Base-by-base conservation (phyloP, 768 basidiomycete species). In the Lactarius hengduanensis region DNA sequence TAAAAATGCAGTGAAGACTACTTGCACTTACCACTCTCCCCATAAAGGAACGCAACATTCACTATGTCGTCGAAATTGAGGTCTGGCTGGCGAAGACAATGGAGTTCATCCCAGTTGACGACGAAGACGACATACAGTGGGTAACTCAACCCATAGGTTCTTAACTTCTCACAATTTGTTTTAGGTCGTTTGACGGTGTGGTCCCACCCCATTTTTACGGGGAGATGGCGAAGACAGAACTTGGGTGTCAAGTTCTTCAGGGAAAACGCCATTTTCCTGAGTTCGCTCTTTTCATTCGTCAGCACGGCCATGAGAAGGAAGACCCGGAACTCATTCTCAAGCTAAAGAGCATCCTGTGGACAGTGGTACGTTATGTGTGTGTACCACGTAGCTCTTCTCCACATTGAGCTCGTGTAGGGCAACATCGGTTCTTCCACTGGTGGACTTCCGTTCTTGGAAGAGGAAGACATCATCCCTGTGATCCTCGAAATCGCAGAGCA, bases 131-230 rank as follows among this genome's bases (percentile, higher is more conserved):
- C 50, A 71, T 84, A 32, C 71, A 84, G 90, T 79, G 56, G 30
- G 75, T 82, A 20, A 43, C 18, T 30, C 18, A 55, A 26, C 16
- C 43, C 10, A 45, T 67, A 34, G 7, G n/a, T 4, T 26, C 8
- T 16, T 11, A 26, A 4, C 36, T 38, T 61, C 53, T 56, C 40
- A 59, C 10, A 57, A 43, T 4, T 26, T 26, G 20, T 22, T 18
- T 9, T 72, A 90, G 88, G n/a, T 82, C 84, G 22, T 92, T 91
- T 65, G 94, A 95, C 61, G 91, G 90, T 15, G 88, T 89, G 13
- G 92, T 94, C 15, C 97, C 96, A 2, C 87, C 91, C 1, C 96
- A 99, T 76, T 98, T 99, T 77, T 96, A 98, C 72, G 96, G 96
- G 26, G 96, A 98, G 76, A 92, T 98, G 84, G 90, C 95, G 56